Percentiles rank a stretch among this genome's conserved stretches.
phyloP scores from a whole-genome alignment of 2,329 filamentous ascomycete genomes.

The Arthrobotrys entomopaga region DNA sequence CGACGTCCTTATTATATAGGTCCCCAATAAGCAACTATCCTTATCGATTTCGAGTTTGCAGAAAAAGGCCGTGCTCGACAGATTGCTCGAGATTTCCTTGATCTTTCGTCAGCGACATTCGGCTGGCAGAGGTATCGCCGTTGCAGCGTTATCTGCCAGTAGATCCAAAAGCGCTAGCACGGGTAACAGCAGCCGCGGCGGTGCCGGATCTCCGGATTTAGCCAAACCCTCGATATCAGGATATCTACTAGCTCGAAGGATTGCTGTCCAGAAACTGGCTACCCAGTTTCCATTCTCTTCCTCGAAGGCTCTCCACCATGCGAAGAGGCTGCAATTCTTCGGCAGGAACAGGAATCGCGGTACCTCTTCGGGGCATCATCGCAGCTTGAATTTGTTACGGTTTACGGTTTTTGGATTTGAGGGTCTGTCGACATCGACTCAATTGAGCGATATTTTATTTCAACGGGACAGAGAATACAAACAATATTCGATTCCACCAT shows the following conservation, averaged over 20 bases:
- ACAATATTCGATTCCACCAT: neutral
- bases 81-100: constrained; percentile 41
- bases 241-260: constrained; percentile 33
- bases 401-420: constrained; percentile 37
- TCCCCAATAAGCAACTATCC: constrained; percentile 34
- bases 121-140: constrained; percentile 44
- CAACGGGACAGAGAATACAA: neutral
- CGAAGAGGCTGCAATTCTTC: constrained; percentile 47
- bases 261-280: constrained; percentile 43
- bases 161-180: neutral
- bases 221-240: constrained; percentile 24
- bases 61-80: constrained; percentile 33
- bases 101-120: constrained; percentile 44
- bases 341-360: constrained; percentile 44
- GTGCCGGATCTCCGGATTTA: constrained; percentile 8
- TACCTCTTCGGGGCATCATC: constrained; percentile 14
- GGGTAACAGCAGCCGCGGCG: constrained; percentile 1
- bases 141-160: constrained; percentile 3
- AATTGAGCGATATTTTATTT: constrained; percentile 11
- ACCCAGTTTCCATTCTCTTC: constrained; percentile 43
- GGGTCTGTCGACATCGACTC: constrained; percentile 18
- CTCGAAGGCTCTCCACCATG: constrained; percentile 45
- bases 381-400: constrained; percentile 34
- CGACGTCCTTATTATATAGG: constrained; percentile 20
- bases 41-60: constrained; percentile 46